phyloP scores from a whole-genome alignment of 202 grass and related monocot genomes.

The Musa balbisiana region DNA sequence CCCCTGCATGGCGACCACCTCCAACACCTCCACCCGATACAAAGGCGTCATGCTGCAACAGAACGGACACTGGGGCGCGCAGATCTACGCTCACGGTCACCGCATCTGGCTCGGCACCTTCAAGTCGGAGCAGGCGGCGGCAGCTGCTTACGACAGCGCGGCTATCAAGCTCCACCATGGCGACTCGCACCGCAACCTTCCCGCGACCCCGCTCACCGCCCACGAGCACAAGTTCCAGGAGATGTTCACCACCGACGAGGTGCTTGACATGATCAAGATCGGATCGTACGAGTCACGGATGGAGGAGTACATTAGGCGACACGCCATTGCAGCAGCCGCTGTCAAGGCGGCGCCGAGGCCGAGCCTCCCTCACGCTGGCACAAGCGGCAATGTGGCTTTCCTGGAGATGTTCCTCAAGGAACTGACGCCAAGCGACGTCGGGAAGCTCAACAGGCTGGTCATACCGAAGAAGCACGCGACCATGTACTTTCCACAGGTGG shows the following conservation, averaged over 20 bases:
- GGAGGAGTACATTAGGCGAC: not conserved
- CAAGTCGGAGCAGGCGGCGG: not conserved
- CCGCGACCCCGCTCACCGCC: not conserved
- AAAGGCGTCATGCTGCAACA: not conserved
- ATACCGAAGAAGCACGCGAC: conserved; percentile 10
- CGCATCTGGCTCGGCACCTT: conserved; percentile 6
- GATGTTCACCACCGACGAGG: not conserved
- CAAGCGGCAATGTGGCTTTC: not conserved
- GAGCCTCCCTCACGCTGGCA: not conserved
- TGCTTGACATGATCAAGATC: conserved; percentile 4
- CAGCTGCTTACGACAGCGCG: not conserved
- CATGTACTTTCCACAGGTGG: not conserved
- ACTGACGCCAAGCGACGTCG: conserved; percentile 9
- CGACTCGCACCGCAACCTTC: not conserved
- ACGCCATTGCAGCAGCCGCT: not conserved
- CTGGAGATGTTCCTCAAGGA: conserved; percentile 10
- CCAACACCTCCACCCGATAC: not conserved
- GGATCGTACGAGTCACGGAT: not conserved
- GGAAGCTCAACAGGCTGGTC: conserved; percentile 11
- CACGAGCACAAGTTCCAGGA: not conserved
- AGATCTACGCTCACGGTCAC: not conserved
- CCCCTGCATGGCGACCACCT: not conserved
- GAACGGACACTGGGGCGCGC: not conserved
- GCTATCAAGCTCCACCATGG: not conserved
- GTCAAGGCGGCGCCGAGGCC: no score